These are phyloP conservation scores for Thielaviopsis cerberus DNA, from an alignment of 2,329 filamentous ascomycete genomes.

Conservation along the genomic window DNA sequence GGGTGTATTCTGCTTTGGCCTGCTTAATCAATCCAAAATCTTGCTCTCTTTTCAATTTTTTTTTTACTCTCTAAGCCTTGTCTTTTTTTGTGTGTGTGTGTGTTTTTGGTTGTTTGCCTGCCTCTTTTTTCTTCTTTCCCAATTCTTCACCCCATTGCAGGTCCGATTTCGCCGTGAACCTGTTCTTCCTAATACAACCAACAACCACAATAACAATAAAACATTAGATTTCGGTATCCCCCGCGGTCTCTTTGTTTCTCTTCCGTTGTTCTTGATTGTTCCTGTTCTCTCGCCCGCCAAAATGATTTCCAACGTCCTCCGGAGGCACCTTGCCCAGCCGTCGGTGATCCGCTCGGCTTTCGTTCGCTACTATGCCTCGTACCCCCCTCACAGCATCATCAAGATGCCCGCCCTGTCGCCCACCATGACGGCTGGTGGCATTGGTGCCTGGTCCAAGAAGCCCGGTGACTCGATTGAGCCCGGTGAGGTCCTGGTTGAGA, in stretches of 20 bases:
- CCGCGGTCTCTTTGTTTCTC: background rate
- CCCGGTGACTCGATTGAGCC: constrained; percentile 69
- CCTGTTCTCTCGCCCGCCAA: background rate
- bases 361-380: constrained; percentile 56
- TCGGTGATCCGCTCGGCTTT: constrained; percentile 28
- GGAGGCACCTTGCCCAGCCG: constrained; percentile 12
- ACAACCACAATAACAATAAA: background rate
- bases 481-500: constrained; percentile 90
- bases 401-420: constrained; percentile 96
- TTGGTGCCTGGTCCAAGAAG: constrained; percentile 97
- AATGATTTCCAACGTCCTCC: constrained; percentile 11
- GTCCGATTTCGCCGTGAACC: constrained; percentile 9
- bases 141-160: constrained; percentile 3
- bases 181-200: background rate
- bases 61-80: constrained; percentile 1
- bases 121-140: background rate
- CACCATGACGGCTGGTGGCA: constrained; percentile 92
- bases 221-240: background rate
- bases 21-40: constrained; percentile 1
- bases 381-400: constrained; percentile 84
- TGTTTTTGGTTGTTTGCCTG: background rate
- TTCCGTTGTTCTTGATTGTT: background rate
- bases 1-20: background rate
- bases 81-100: background rate
- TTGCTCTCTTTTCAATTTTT: background rate